phyloP scores from a whole-genome alignment of 768 basidiomycete species.

The Russula foetens region DNA sequence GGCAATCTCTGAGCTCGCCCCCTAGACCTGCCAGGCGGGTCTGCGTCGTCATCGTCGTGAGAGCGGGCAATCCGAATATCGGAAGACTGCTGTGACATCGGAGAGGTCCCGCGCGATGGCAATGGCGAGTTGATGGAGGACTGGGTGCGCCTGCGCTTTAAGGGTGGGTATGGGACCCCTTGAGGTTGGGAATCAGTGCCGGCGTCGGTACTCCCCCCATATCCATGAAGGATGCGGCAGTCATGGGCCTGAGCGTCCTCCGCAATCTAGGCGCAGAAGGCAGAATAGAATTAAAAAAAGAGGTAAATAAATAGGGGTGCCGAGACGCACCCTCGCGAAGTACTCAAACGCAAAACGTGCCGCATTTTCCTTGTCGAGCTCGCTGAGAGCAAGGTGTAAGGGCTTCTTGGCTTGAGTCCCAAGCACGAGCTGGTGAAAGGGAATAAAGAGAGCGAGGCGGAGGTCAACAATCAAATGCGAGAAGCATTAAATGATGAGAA shows the following conservation, averaged over 20 bases:
- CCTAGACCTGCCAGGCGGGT: background rate
- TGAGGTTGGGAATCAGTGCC: background rate
- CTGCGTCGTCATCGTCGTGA: background rate
- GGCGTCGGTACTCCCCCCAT: background rate
- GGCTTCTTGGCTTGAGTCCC: conserved; percentile 10
- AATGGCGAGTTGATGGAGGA: background rate
- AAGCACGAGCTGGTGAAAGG: conserved; percentile 1
- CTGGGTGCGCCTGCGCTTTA: conserved; percentile 1
- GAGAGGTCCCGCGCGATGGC: background rate
- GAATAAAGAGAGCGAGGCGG: background rate
- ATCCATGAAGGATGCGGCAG: background rate
- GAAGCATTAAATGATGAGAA: too few relatives aligned
- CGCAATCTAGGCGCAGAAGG: background rate
- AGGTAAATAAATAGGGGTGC: background rate
- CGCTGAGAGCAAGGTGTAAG: conserved; percentile 1
- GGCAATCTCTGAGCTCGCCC: background rate
- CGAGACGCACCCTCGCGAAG: conserved; percentile 1
- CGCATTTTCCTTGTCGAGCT: background rate
- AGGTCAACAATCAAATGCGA: background rate
- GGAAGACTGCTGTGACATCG: background rate
- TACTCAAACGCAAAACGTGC: conserved; percentile 7
- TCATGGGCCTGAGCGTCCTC: conserved; percentile 1
- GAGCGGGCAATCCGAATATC: too few relatives aligned
- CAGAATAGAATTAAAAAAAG: background rate
- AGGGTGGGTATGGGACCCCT: background rate